phyloP scores from a whole-genome alignment of 164 flowering plant species.

The Sedum album region DNA sequence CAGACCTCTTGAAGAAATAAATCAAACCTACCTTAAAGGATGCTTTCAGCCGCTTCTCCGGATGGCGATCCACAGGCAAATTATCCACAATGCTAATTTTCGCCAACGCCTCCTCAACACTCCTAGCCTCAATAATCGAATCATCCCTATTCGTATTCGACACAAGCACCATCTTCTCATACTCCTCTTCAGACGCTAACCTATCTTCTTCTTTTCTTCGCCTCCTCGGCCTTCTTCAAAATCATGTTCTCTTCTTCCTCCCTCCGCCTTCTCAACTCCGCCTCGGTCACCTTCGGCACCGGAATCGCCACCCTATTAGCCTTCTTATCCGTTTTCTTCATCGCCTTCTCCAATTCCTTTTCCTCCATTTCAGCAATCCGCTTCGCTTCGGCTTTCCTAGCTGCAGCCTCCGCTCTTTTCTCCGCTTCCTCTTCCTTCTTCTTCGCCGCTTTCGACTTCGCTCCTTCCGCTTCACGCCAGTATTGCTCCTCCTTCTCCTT shows the following conservation, averaged over 20 bases:
- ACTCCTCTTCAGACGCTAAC: slow-evolving; percentile 85
- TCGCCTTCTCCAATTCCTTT: slow-evolving; percentile 58
- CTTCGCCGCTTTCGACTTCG: slow-evolving; percentile 72
- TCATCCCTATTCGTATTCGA: slow-evolving; percentile 77
- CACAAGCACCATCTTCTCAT: slow-evolving; percentile 75
- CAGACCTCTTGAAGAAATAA: no score
- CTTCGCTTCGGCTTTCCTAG: slow-evolving; percentile 64
- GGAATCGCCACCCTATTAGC: slow-evolving; percentile 75
- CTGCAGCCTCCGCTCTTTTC: slow-evolving; percentile 78
- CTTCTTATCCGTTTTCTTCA: slow-evolving; percentile 82
- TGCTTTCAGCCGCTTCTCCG: slow-evolving; percentile 89
- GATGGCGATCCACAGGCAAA: slow-evolving; percentile 72
- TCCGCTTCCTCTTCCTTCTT: slow-evolving; percentile 86
- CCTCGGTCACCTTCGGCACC: slow-evolving; percentile 91
- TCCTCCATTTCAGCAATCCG: slow-evolving; percentile 80
- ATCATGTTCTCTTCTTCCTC: slow-evolving; percentile 66
- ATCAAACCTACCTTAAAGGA: slow-evolving; percentile 58
- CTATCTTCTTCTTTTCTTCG: slow-evolving; percentile 50
- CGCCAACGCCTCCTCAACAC: slow-evolving; percentile 85
- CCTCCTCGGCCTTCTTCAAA: slow-evolving; percentile 50
- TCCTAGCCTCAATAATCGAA: slow-evolving; percentile 68
- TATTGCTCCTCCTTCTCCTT: slow-evolving; percentile 74
- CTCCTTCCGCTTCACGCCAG: slow-evolving; percentile 92
- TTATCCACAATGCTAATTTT: slow-evolving; percentile 45
- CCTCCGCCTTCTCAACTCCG: slow-evolving; percentile 46